Evolutionary conservation across 129 eudicot species (phyloP), one percentile per base, ranked within the genome.

Genomic region (Flaveria ramosissima): DNA sequence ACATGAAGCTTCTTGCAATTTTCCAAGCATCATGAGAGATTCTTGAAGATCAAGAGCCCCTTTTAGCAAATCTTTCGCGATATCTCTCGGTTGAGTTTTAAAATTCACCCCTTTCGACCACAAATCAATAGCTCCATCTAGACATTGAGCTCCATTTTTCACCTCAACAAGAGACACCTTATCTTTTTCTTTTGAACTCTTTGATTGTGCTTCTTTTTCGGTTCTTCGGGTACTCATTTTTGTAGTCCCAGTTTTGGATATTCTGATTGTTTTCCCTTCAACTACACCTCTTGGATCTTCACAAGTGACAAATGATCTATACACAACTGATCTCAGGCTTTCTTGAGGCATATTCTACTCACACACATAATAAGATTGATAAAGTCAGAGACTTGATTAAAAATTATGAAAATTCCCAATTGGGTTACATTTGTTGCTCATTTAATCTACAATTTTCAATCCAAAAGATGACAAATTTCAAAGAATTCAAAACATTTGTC

Each of bases 291-390:
- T 85, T 56, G 98, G 96, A 85, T 93, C 96, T 80, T 90, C 91
- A 72, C 98, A 93, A 14, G 95, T 90, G 96, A 93, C 86, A 83
- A 93, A 93, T 80, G 98, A 88, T 90, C 89, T 88, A 51, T 85
- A 92, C 68, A 80, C 88, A 81, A 70, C 85, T 83, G 98, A 90
- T 85, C 88, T 92, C 56, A 83, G 65, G 68, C 83, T 83, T 66
- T 86, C 98, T 79, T 88, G 96, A 86, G 95, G 96, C 96, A 93
- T 93, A 86, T 86, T 88, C 94, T 90, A 75, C 67, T 72, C 52
- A 80, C 72, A 77, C 7, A 60, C 1, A 27, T 67, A 67, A 70
- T 16, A 39, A 3, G 66, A 71, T 75, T 77, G 91, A 86, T 75
- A 65, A 51, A 77, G 89, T 88, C 96, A 85, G 72, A 79, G 19